Evolutionary conservation across 306 rosid genomes (phyloP).

Genomic region (Carpinus fangiana): DNA sequence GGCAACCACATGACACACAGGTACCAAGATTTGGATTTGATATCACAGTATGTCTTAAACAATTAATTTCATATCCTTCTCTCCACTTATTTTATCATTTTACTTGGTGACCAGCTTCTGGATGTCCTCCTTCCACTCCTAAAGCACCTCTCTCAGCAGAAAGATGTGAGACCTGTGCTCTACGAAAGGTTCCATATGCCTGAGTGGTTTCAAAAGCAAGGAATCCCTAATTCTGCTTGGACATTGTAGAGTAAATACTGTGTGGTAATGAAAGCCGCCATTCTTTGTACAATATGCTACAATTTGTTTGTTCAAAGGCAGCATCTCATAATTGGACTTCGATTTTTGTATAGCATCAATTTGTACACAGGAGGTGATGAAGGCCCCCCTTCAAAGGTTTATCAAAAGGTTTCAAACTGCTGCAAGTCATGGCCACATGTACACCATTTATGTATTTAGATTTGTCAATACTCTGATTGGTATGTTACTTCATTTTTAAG

Average conservation of each 20-base stretch:
- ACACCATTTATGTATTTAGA: conserved; percentile 33
- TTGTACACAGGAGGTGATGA: conserved; percentile 15
- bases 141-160: conserved; percentile 63
- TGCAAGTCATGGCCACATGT: conserved; percentile 1
- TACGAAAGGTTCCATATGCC: conserved; percentile 80
- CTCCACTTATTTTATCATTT: neutral
- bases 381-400: conserved; percentile 5
- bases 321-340: conserved; percentile 21
- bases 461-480: conserved; percentile 33
- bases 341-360: conserved; percentile 40
- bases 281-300: conserved; percentile 24
- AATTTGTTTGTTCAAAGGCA: conserved; percentile 22
- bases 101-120: conserved; percentile 59
- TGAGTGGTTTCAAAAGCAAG: conserved; percentile 94
- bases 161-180: conserved; percentile 76
- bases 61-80: neutral
- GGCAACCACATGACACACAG: conserved; percentile 81
- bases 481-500: conserved; percentile 28
- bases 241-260: conserved; percentile 8
- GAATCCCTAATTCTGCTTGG: conserved; percentile 65
- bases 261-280: neutral
- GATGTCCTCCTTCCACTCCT: conserved; percentile 93
- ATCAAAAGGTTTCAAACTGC: conserved; percentile 4
- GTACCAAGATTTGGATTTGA: conserved; percentile 33
- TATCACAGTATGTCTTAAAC: neutral